phyloP scores from a whole-genome alignment of 441 rosid genomes.

The Adansonia gregorii region DNA sequence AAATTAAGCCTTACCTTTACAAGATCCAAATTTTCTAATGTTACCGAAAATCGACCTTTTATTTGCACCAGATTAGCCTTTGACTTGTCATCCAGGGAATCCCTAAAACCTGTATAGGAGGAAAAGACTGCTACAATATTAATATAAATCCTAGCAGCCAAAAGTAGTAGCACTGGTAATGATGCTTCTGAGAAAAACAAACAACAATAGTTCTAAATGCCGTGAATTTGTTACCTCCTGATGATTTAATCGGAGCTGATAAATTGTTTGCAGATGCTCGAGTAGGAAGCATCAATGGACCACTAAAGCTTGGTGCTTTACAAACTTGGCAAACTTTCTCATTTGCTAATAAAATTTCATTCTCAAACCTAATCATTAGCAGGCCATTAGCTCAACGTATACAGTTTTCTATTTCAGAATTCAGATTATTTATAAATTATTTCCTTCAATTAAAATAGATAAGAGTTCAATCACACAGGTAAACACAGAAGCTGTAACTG shows the following conservation, averaged over 20 bases:
- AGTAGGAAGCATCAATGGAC: slow-evolving; percentile 89
- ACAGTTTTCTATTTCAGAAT: background rate
- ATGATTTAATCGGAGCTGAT: slow-evolving; percentile 94
- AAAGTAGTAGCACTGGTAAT: background rate
- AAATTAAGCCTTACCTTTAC: slow-evolving; percentile 62
- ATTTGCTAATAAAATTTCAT: slow-evolving; percentile 48
- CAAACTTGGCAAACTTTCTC: slow-evolving; percentile 56
- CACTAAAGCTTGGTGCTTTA: slow-evolving; percentile 88
- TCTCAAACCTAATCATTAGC: slow-evolving; percentile 57
- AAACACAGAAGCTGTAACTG: background rate
- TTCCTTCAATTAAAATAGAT: background rate
- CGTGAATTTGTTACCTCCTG: slow-evolving; percentile 60
- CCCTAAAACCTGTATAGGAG: slow-evolving; percentile 70
- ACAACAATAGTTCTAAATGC: background rate
- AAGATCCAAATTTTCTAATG: slow-evolving; percentile 96
- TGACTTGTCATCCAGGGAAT: slow-evolving; percentile 89
- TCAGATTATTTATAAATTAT: background rate
- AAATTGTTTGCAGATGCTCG: slow-evolving; percentile 95
- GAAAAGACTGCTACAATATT: slow-evolving; percentile 15
- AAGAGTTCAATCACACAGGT: background rate
- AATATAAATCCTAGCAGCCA: background rate
- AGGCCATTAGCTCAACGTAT: slow-evolving; percentile 22
- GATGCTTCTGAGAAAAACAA: slow-evolving; percentile 21
- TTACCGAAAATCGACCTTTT: slow-evolving; percentile 96
- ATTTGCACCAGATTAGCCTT: slow-evolving; percentile 92